A percentile compares a stretch with the other conserved stretches of the same genome.
phyloP scores from a whole-genome alignment of 208 protist genomes.

The Wallacemonas rigidus region DNA sequence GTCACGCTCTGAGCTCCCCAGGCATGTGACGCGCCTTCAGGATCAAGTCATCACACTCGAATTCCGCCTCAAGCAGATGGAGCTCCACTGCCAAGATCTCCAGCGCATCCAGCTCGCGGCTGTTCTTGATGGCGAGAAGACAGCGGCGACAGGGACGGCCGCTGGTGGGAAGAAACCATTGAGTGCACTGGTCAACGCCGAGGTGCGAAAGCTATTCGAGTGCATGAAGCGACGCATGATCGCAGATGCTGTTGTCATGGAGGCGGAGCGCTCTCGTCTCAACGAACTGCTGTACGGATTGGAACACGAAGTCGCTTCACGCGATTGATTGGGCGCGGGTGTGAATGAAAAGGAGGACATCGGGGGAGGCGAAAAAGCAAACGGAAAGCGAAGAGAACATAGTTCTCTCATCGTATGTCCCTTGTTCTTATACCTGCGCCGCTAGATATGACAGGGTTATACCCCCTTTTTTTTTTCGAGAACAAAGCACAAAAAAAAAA shows the following conservation, averaged over 20 bases:
- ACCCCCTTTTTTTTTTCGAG: background rate
- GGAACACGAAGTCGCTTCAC: slow-evolving; percentile 28
- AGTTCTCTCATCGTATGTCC: too few relatives aligned
- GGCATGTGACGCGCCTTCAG: slow-evolving; percentile 5
- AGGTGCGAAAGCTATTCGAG: slow-evolving; percentile 51
- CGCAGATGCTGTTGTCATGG: slow-evolving; percentile 43
- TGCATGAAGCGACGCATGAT: slow-evolving; percentile 52
- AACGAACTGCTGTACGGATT: slow-evolving; percentile 54
- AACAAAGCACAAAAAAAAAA: background rate
- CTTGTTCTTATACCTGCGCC: too few relatives aligned
- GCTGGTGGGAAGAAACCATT: background rate
- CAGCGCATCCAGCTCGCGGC: slow-evolving; percentile 19
- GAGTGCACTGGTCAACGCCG: slow-evolving; percentile 27
- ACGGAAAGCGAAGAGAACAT: too few relatives aligned
- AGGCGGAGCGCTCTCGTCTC: slow-evolving; percentile 55
- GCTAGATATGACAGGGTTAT: background rate
- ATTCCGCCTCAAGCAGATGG: slow-evolving; percentile 31
- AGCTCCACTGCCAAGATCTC: slow-evolving; percentile 22
- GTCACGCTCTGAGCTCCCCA: background rate
- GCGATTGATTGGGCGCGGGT: background rate
- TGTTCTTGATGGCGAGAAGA: background rate
- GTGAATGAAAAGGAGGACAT: background rate
- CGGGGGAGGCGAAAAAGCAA: too few relatives aligned
- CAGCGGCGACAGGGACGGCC: background rate
- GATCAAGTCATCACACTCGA: slow-evolving; percentile 22